phyloP scores from a whole-genome alignment of 1,139 yeast genomes.

The Geotrichum cucujoidarum region DNA sequence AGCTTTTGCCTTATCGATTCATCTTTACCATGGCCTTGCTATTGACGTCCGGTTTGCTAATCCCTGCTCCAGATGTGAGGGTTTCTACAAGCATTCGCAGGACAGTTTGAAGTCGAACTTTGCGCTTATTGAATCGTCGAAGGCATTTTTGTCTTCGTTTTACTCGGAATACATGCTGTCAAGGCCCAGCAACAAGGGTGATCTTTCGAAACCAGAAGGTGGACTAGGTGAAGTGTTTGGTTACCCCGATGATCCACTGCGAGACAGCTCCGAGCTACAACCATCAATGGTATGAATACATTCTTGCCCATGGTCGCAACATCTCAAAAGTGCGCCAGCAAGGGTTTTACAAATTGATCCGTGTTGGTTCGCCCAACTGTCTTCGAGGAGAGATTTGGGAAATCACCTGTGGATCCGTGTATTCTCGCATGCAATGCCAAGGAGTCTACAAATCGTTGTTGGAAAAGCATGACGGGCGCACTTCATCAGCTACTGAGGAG shows the following conservation, averaged over 20 bases:
- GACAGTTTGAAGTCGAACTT: conserved; percentile 59
- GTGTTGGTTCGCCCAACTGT: conserved; percentile 90
- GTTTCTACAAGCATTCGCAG: conserved; percentile 67
- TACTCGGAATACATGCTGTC: conserved; percentile 80
- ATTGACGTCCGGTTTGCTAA: conserved; percentile 73
- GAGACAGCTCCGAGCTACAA: conserved; percentile 82
- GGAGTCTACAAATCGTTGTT: conserved; percentile 57
- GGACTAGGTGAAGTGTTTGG: conserved; percentile 80
- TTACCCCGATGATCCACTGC: conserved; percentile 84
- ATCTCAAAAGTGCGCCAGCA: conserved; percentile 69
- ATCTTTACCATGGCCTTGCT: conserved; percentile 61
- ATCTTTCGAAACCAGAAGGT: conserved; percentile 53
- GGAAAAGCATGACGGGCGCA: conserved; percentile 54
- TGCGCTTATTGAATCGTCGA: conserved; percentile 49
- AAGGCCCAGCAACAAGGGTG: conserved; percentile 20
- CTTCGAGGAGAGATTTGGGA: conserved; percentile 97
- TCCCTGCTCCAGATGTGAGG: conserved; percentile 70
- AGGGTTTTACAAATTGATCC: conserved; percentile 70
- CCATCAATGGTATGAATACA: conserved; percentile 93
- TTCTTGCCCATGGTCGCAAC: conserved; percentile 78
- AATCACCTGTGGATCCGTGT: conserved; percentile 80
- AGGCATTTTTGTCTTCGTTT: conserved; percentile 63
- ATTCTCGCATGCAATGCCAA: conserved; percentile 57
- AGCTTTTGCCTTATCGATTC: conserved; percentile 69
- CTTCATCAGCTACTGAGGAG: conserved; percentile 85